Evolutionary conservation across 495 filamentous ascomycete species (phyloP), one percentile per base, ranked within the genome.

Genomic region (Podospora pseudocomata): DNA sequence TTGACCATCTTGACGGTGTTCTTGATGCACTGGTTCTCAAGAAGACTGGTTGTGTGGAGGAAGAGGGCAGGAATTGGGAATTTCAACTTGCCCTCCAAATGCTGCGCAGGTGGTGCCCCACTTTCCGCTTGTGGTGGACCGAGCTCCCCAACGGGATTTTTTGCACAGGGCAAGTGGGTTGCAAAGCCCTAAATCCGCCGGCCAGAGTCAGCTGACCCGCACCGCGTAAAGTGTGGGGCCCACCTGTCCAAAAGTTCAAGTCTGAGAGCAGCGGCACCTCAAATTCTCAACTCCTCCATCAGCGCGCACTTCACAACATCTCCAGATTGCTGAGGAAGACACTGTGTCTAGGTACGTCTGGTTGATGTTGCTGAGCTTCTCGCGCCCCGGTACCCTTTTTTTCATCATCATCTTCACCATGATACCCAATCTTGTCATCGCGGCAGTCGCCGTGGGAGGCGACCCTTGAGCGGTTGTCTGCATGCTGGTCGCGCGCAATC

Each of bases 1-100:
- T 99, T 99, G 85, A 99, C 95, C 95, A 99, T 99, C 82, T 84
- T 97, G 86, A 86, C 89, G 86, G 84, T 86, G 86, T 86, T 49
- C 78, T 77, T 75, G 73, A 76, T 63, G 72, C 69, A 74, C 71
- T 79, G 71, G 71, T 72, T 76, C 73, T 74, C 67, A 74, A 77
- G 72, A 65, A 70, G 66, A 65, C 75, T 49, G 70, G 66, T 63
- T 68, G 67, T 74, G 71, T 74, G 74, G 72, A 69, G 72, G 64
- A 71, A 73, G 71, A 63, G 70, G 61, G 62, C 34, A 64, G 59
- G 20, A 67, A 65, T 77, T 74, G 60, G 27, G 71, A 69, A 70
- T 73, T 75, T 79, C 72, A 71, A 73, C 66, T 53, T 63, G 65
- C 62, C 34, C 57, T 68, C 67, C 67, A 76, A 76, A 74, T 65